Evolutionary conservation across 257 asterid genomes (phyloP), one percentile per base, ranked within the genome.

Genomic region (Salvia hispanica): DNA sequence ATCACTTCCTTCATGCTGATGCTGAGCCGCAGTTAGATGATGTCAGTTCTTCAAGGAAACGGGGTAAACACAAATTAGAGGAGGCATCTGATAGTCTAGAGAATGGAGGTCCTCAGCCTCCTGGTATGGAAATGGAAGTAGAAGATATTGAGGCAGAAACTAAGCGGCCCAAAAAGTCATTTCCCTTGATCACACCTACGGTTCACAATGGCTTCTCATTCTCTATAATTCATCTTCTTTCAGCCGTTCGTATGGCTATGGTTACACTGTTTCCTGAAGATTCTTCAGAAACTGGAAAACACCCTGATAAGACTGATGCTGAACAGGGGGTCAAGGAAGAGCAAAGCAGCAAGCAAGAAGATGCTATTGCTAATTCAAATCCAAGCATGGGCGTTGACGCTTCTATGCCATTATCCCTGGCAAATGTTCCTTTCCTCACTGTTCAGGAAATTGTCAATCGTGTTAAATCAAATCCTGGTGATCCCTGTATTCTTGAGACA

Each of bases 401-500:
- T 64, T 74, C 84, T 33, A 78, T 54, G 67, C 79, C 82, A 73
- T 81, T 89, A 55, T 70, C 81, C 69, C 81, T 74, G 74, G 75
- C 25, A 57, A 84, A 81, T 74, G 80, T 84, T 43, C 95, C 90
- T 66, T 83, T 86, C 67, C 93, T 91, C 43, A 63, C 89, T 66
- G 83, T 91, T 67, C 93, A 86, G 80, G 98, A 91, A 76, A 82
- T 94, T 66, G 95, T 94, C 52, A 83, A 78, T 67, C 98, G 96
- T 63, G 96, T 91, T 40, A 79, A 79, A 81, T 88, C 91, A 43
- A 94, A 84, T 74, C 99, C 99, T 9, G 95, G 93, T 3, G 98
- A 94, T 72, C 98, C 99, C 40, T 76, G 85, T 72, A 91, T 94
- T 80, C 98, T 94, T 56, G 96, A 94, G 78, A 91, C 99, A 70